Percentiles rank a stretch among this genome's conserved stretches.
These are phyloP conservation scores for thale cress (Arabidopsis thaliana) DNA, from an alignment of 345 rosid species.

Conservation along the genomic window DNA sequence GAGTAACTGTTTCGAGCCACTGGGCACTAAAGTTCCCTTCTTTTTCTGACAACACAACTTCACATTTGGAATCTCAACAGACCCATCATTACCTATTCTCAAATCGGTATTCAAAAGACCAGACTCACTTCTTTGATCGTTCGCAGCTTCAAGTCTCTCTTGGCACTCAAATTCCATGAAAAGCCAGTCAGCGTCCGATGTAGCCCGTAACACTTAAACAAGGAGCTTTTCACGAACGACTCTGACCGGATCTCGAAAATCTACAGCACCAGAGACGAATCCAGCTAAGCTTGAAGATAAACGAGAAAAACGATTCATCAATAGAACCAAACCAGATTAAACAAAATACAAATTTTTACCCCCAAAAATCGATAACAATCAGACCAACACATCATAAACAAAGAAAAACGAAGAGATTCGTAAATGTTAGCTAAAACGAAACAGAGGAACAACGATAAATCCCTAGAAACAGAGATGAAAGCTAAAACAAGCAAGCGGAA, in stretches of 20 bases:
- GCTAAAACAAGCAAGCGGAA: not conserved
- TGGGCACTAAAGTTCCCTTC: conserved; percentile 40
- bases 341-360: not conserved
- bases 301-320: conserved; percentile 17
- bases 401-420: not conserved
- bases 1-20: conserved; percentile 46
- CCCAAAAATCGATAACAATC: conserved; percentile 2
- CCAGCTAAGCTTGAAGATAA: conserved; percentile 27
- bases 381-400: not conserved
- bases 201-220: conserved; percentile 9
- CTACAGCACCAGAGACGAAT: conserved; percentile 28
- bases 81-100: conserved; percentile 34
- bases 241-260: conserved; percentile 32
- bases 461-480: not conserved
- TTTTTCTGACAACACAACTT: conserved; percentile 36
- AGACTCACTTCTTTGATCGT: conserved; percentile 31
- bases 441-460: conserved; percentile 31
- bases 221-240: conserved; percentile 22
- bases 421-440: conserved; percentile 18
- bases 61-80: conserved; percentile 43
- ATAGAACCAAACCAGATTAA: not conserved
- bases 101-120: conserved; percentile 21
- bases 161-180: conserved; percentile 73
- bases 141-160: conserved; percentile 26
- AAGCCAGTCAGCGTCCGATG: conserved; percentile 25